These are phyloP conservation scores for Garcia nutans DNA, from an alignment of 345 rosid genomes.

Conservation along the genomic window DNA sequence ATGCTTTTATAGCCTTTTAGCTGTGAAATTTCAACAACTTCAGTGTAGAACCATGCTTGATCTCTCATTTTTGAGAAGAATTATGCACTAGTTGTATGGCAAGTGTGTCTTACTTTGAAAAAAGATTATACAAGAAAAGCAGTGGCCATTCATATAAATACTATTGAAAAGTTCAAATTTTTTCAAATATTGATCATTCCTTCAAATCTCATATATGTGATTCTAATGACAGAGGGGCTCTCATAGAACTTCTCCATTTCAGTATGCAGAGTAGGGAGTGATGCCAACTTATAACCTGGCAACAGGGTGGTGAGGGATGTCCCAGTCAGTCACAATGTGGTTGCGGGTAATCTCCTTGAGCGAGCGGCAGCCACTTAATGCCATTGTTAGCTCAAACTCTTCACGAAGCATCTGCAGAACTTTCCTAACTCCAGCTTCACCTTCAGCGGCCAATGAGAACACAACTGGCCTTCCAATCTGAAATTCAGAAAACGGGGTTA, in stretches of 20 bases:
- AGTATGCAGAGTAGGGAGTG: not conserved
- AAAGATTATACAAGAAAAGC: conserved; percentile 11
- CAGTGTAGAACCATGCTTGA: not conserved
- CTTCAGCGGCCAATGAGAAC: conserved; percentile 79
- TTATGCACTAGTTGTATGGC: not conserved
- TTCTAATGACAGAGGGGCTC: not conserved
- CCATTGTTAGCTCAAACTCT: conserved; percentile 91
- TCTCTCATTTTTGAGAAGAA: not conserved
- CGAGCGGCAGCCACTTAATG: conserved; percentile 80
- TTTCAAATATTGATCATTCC: conserved; percentile 8
- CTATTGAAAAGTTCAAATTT: not conserved
- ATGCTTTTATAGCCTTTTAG: too few species aligned
- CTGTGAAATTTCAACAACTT: not conserved
- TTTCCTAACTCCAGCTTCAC: conserved; percentile 70
- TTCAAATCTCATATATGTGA: conserved; percentile 3
- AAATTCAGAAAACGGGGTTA: not conserved
- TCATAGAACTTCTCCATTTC: not conserved
- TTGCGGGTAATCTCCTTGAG: conserved; percentile 75
- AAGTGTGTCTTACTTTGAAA: not conserved
- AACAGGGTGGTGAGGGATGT: conserved; percentile 36
- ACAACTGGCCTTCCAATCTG: conserved; percentile 91
- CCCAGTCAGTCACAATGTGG: conserved; percentile 73
- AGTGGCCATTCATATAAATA: conserved; percentile 6
- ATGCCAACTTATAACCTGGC: conserved; percentile 18
- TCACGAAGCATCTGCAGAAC: conserved; percentile 73